Evolutionary conservation across 2,329 filamentous ascomycete species (phyloP), one percentile per base, ranked within the genome.

Genomic region (Colletotrichum spaethianum): DNA sequence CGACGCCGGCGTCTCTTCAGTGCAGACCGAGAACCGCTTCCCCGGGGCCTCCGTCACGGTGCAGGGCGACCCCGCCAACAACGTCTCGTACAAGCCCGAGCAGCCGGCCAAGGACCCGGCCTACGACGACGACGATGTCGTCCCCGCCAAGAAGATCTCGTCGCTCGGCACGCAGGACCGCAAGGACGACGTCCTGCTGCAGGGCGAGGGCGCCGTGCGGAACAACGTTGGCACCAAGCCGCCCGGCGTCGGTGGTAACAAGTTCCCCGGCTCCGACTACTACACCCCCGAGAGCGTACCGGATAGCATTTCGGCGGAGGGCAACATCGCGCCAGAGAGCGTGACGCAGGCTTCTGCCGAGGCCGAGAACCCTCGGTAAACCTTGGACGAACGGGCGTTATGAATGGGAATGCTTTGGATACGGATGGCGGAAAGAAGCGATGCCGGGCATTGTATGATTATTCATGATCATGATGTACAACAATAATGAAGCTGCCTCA

Each of bases 21-120:
- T 79, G 14, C 81, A 80, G 33, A 36, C 53, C 9, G 84, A 84
- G 78, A 83, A 81, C 60, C 83, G 83, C 68, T 87, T 88, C 73
- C 82, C 81, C 14, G 82, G 81, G 12, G 79, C 83, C 18, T 76
- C 83, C 28, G 80, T 86, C 48, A 77, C 74, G 55, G 80, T 83
- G 46, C 84, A 81, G 62, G 78, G 83, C 46, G 84, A 87, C 31
- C 73, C 86, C 44, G 84, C 81, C 78, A 86, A 86, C 55, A 87
- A 84, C 74, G 77, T 77, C 23, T 76, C 85, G 26, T 86, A 83
- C 79, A 87, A 86, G 76, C 59, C 82, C 9, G 67, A 77, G 67
- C 78, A 81, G 44, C 76, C 76, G 48, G 78, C 81, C 31, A 72
- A 70, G 66, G 33, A 72, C 66, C 70, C 65, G 16, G 84, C 84